Evolutionary conservation across 352 stramenopile genomes (phyloP).

Genomic region (Phytophthora citrophthora): DNA sequence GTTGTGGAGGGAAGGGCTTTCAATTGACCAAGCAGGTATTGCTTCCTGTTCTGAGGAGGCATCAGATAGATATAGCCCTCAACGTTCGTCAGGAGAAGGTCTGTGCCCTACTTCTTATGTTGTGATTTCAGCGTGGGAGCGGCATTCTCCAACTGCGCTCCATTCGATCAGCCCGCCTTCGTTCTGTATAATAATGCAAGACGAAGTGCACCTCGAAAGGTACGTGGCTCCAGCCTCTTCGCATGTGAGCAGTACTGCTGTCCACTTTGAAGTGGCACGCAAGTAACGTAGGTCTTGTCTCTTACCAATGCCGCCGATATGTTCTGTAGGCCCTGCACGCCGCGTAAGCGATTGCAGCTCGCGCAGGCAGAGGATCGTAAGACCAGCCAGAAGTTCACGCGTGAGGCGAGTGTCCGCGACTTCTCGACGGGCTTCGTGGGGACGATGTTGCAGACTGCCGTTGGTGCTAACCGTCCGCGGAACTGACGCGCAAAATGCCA

Average conservation of each 20-base stretch:
- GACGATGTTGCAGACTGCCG: conserved; percentile 44
- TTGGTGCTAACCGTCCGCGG: conserved; percentile 6
- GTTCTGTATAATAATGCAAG: conserved; percentile 21
- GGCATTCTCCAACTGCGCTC: conserved; percentile 25
- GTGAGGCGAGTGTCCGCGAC: conserved; percentile 40
- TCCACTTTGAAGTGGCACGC: conserved; percentile 2
- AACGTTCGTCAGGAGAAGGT: too few species aligned
- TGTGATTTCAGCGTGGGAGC: background rate
- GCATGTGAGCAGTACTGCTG: background rate
- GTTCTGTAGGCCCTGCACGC: conserved; percentile 59
- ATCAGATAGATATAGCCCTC: conserved; percentile 22
- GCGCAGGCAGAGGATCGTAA: conserved; percentile 63
- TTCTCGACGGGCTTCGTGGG: conserved; percentile 61
- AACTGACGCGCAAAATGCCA: conserved; percentile 4
- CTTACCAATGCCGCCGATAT: background rate
- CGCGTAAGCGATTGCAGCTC: conserved; percentile 65
- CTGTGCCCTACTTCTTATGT: conserved; percentile 10
- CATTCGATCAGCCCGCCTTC: background rate
- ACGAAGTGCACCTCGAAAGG: conserved; percentile 23
- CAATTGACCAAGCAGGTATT: background rate
- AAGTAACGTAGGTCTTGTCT: background rate
- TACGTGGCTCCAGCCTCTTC: conserved; percentile 1
- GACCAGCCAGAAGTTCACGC: conserved; percentile 30
- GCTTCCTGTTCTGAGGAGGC: conserved; percentile 30
- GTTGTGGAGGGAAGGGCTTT: background rate